Evolutionary conservation across 1,284 basidiomycete species (phyloP).

Genomic region (Microbotryum saponariae): DNA sequence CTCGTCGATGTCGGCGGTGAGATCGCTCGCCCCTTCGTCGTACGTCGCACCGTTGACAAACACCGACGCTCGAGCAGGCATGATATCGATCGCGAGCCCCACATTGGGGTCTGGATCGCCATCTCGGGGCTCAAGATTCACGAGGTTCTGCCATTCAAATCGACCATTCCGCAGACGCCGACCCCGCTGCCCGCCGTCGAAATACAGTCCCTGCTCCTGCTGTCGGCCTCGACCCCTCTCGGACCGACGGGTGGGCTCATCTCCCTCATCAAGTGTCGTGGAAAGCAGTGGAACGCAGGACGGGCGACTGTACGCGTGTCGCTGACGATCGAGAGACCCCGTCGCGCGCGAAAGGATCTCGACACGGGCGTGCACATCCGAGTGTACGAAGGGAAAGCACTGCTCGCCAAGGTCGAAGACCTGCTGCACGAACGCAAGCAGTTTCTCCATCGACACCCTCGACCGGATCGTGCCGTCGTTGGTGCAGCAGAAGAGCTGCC

Average conservation of each 20-base stretch:
- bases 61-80: neutral
- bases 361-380: conserved; percentile 15
- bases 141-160: neutral
- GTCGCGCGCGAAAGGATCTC: neutral
- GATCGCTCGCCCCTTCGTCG: neutral
- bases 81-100: neutral
- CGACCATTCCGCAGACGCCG: neutral
- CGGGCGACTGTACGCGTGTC: neutral
- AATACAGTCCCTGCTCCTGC: conserved; percentile 9
- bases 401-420: conserved; percentile 1
- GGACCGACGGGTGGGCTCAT: neutral
- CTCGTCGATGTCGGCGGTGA: conserved; percentile 7
- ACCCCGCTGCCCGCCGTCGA: conserved; percentile 14
- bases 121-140: conserved; percentile 5
- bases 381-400: conserved; percentile 15
- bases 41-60: neutral
- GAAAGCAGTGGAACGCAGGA: neutral
- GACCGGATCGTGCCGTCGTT: neutral
- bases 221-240: neutral
- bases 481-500: neutral
- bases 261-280: neutral
- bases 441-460: neutral
- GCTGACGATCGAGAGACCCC: neutral
- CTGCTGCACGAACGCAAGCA: neutral
- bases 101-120: conserved; percentile 8